Evolutionary conservation across 306 rosid genomes (phyloP).

Genomic region (Alnus rubra): DNA sequence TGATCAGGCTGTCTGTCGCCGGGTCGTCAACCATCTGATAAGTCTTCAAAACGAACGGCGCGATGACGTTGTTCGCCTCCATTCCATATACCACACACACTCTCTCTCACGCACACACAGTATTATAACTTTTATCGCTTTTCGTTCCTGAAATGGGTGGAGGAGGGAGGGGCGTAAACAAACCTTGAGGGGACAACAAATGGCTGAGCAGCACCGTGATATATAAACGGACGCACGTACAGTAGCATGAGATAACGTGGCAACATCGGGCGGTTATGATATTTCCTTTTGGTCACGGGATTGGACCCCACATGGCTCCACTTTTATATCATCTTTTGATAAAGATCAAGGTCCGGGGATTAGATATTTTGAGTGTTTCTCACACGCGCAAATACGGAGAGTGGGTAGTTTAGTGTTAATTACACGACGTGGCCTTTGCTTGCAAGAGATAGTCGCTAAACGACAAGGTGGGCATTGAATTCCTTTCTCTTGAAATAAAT

Average conservation of each 20-base stretch:
- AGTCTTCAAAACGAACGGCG: slow-evolving; percentile 91
- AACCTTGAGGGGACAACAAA: background rate
- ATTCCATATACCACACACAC: slow-evolving; percentile 40
- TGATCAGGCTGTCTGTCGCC: slow-evolving; percentile 55
- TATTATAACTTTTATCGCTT: slow-evolving; percentile 1
- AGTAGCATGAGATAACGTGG: slow-evolving; percentile 40
- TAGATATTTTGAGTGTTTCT: slow-evolving; percentile 44
- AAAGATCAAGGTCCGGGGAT: slow-evolving; percentile 40
- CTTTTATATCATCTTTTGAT: slow-evolving; percentile 33
- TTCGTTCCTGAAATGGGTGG: background rate
- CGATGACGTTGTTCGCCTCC: slow-evolving; percentile 60
- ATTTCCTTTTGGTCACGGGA: slow-evolving; percentile 23
- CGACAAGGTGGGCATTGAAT: too few species aligned
- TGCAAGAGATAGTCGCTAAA: background rate
- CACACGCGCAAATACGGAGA: slow-evolving; percentile 36
- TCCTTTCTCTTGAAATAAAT: too few species aligned
- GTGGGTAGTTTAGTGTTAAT: background rate
- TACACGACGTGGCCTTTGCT: slow-evolving; percentile 32
- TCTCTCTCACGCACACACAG: background rate
- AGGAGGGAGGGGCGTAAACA: background rate
- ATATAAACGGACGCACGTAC: slow-evolving; percentile 36
- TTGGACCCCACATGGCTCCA: slow-evolving; percentile 34
- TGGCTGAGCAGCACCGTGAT: slow-evolving; percentile 32
- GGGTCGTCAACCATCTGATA: slow-evolving; percentile 89
- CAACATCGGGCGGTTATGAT: slow-evolving; percentile 12